Evolutionary conservation across 352 stramenopile genomes (phyloP), one percentile per base, ranked within the genome.

Genomic region (Globisporangium radiosum): DNA sequence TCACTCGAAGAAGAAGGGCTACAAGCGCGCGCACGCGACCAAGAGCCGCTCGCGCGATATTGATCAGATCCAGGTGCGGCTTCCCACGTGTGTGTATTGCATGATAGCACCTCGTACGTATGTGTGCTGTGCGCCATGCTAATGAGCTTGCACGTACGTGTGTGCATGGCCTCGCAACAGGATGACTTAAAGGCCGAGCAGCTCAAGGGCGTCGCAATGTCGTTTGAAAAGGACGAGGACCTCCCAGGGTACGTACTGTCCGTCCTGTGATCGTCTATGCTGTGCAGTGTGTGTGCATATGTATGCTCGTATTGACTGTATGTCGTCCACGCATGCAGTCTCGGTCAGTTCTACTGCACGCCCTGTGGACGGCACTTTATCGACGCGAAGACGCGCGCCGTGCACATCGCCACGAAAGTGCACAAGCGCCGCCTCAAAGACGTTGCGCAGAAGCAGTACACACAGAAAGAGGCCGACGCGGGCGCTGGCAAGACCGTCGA

Each of bases 401-500:
- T 88, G 36, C 85, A 95, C 59, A 58, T 93, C 14, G 84, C 78
- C 59, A 88, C 78, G 49, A 95, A 95, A 60, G 83, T 95, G 54
- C 85, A 95, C 76, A 95, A 95, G 66, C 73, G 85, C 64, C 78
- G 81, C 76, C 54, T 95, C 67, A 95, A 95, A 59, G 85, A 95
- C 62, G 85, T 95, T n/a, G 83, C 81, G 15, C 85, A 95, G 69
- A 78, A 92, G 78, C 85, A 95, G 65, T 95, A 95, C 72, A 87
- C 81, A 69, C 85, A 93, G 62, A 88, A 84, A 38, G 85, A 95
- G 61, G 85, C 85, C 40, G 83, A 91, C 57, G 63, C 79, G 14
- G 85, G 69, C 49, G 81, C 85, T 10, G 83, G 85, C 56, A 88
- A 87, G 64, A 75, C 72, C 8, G 61, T 89, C 10, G 85, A 95